Evolutionary conservation across 148 eudicot species (phyloP).

Genomic region (Linanthus parryae): DNA sequence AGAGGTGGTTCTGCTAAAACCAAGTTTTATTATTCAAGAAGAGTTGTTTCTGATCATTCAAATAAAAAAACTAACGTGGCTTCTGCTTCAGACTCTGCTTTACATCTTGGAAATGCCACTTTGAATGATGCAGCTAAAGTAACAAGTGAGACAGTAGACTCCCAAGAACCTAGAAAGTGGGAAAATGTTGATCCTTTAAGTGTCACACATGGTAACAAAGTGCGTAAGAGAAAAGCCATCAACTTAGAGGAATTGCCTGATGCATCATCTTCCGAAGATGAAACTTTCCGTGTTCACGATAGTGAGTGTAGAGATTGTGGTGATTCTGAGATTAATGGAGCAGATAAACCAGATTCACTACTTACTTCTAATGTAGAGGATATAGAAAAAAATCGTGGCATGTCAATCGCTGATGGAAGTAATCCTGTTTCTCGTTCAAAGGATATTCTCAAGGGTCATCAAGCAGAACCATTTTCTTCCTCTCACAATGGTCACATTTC

Average conservation of each 20-base stretch:
- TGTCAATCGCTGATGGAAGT: neutral
- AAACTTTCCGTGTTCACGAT: conserved; percentile 4
- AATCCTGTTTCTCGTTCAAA: neutral
- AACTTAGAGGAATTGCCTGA: conserved; percentile 1
- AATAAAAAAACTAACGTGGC: conserved; percentile 3
- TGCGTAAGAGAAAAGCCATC: conserved; percentile 13
- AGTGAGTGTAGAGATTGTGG: conserved; percentile 2
- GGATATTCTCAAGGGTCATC: neutral
- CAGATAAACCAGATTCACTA: neutral
- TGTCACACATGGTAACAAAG: conserved; percentile 13
- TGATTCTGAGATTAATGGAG: conserved; percentile 8
- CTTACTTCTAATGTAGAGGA: neutral
- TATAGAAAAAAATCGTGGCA: neutral
- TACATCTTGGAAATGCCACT: conserved; percentile 1
- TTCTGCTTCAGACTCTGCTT: conserved; percentile 4
- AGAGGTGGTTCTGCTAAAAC: neutral
- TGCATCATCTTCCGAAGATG: conserved; percentile 3
- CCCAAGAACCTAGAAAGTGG: conserved; percentile 21
- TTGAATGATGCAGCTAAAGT: conserved; percentile 20
- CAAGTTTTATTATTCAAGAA: neutral
- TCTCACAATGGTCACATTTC: neutral
- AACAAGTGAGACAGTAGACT: conserved; percentile 17
- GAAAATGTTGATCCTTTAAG: conserved; percentile 9
- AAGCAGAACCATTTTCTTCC: neutral
- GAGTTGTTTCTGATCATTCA: neutral